Conservation (phyloP, 2,329 filamentous ascomycete species). For the Beauveria bassiana region DNA sequence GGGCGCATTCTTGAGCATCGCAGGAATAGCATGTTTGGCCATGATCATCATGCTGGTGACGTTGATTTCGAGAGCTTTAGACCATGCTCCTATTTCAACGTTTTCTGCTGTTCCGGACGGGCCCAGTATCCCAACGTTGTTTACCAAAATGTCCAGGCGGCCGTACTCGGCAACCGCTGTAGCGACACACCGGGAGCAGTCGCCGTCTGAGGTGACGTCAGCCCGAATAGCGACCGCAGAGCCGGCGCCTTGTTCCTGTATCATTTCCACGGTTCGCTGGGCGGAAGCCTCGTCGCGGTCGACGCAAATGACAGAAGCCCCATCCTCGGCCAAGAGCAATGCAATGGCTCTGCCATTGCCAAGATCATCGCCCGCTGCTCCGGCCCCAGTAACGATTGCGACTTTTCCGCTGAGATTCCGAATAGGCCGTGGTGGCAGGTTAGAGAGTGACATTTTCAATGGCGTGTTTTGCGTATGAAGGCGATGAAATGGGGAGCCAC, state of each 20-base stretch:
- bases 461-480: not conserved
- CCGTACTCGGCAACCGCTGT: conserved; percentile 41
- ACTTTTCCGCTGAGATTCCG: conserved; percentile 28
- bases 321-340: conserved; percentile 51
- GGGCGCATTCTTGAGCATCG: conserved; percentile 44
- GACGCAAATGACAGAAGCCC: conserved; percentile 50
- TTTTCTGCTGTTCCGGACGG: conserved; percentile 51
- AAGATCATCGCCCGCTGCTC: conserved; percentile 40
- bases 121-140: conserved; percentile 43
- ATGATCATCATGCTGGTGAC: conserved; percentile 59
- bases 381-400: conserved; percentile 46
- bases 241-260: conserved; percentile 30
- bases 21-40: conserved; percentile 52
- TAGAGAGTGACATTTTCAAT: not conserved
- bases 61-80: conserved; percentile 50
- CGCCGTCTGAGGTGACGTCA: conserved; percentile 46
- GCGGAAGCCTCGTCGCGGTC: conserved; percentile 45
- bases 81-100: conserved; percentile 52
- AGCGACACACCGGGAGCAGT: conserved; percentile 39
- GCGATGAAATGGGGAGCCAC: not conserved
- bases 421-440: conserved; percentile 17
- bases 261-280: conserved; percentile 45
- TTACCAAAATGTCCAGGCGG: conserved; percentile 31
- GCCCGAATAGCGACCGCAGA: conserved; percentile 35
- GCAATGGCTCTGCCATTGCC: conserved; percentile 53